These are phyloP conservation scores for Orychophragmus violaceus DNA, from an alignment of 345 rosid species.

Conservation along the genomic window DNA sequence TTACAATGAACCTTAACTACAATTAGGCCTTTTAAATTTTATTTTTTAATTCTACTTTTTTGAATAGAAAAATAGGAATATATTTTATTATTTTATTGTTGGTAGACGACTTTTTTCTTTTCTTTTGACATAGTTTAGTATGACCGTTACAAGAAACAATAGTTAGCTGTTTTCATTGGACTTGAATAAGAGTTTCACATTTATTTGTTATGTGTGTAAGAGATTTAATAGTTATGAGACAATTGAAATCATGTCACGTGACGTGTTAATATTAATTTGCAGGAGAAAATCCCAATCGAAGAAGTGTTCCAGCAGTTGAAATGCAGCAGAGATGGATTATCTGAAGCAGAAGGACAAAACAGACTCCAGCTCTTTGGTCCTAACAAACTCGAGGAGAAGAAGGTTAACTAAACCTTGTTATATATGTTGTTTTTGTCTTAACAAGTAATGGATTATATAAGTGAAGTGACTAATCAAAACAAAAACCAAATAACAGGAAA, in stretches of 20 bases:
- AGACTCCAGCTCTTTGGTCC: slow-evolving; percentile 83
- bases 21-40: background rate
- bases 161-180: background rate
- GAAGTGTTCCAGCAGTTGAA: slow-evolving; percentile 88
- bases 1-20: background rate
- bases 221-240: background rate
- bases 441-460: background rate
- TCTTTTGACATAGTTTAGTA: background rate
- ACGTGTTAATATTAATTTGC: slow-evolving; percentile 1
- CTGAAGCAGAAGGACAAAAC: slow-evolving; percentile 53
- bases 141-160: background rate
- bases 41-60: background rate
- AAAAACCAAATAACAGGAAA: background rate
- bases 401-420: slow-evolving; percentile 26
- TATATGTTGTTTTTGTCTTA: background rate
- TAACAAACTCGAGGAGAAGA: slow-evolving; percentile 90
- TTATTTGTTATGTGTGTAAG: background rate
- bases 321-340: slow-evolving; percentile 63
- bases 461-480: background rate
- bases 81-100: background rate
- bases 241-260: background rate
- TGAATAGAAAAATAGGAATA: too few species aligned
- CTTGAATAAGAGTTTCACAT: background rate
- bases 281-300: slow-evolving; percentile 80
- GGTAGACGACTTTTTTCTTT: background rate